Base-by-base conservation (phyloP, 1,139 yeast genomes). In the Debaryomyces coudertii region DNA sequence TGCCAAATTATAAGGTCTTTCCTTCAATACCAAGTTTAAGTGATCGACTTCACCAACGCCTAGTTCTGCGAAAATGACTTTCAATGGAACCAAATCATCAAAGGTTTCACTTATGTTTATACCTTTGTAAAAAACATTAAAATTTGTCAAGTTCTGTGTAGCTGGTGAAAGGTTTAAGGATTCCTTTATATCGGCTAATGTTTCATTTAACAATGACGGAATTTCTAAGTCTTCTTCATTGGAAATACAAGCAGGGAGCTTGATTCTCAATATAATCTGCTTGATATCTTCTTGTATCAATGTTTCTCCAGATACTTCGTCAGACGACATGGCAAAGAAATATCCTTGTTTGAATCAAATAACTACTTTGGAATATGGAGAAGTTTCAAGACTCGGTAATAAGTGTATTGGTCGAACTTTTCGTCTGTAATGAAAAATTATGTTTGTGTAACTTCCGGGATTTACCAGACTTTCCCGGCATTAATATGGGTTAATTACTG, bases 81-180 rank as follows among this genome's bases (percentile, higher is more conserved):
- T 63, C 46, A 70, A 66, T 14, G 72, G 57, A 24, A 62, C 45
- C 37, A 71, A 62, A 25, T 70, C 77, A 45, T 73, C 73, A 46
- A 65, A 65, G 2, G 47, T 38, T 18, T 61, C 61, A 18, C 63
- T 64, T 18, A 82, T 56, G 42, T 66, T 56, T 35, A 61, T 48
- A 14, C 72, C 77, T n/a, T 70, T 62, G 46, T 63, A 61, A 43
- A 56, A 61, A 25, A 88, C 68, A 6, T 76, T 68, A 60, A 82
- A 89, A 56, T 82, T 79, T 31, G 95, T 85, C 57, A 78, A 75
- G 47, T 81, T 84, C 55, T 77, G 76, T 36, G 85, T 77, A 25
- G 73, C 71, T 11, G 85, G 81, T 29, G 81, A 64, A 23, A 81
- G 69, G 25, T 77, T 69, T 46, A 89, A 67, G 20, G 85, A 76